Conservation (phyloP, 2,329 filamentous ascomycete species). For the Sarocladium oryzae region DNA sequence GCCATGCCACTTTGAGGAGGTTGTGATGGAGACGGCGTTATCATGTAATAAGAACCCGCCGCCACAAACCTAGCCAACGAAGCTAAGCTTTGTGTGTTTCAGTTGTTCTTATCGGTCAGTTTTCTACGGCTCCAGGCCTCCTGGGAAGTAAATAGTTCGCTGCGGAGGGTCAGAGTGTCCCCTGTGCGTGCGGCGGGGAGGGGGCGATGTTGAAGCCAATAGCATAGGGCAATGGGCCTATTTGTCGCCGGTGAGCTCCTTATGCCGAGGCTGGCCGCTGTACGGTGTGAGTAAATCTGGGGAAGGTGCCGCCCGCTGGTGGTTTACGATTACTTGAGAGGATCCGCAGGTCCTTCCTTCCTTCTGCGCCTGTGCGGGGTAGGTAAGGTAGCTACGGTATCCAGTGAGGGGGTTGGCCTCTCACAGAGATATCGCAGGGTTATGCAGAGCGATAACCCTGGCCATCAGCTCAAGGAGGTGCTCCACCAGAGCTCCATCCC, state of each 20-base stretch:
- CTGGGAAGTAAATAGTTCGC: too few relatives aligned
- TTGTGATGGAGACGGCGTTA: neutral
- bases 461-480: too few relatives aligned
- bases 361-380: neutral
- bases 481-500: neutral
- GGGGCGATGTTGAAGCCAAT: too few relatives aligned
- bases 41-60: slow-evolving; percentile 4
- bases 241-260: neutral
- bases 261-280: slow-evolving; percentile 7
- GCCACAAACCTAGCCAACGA: too few relatives aligned
- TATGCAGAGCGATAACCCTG: neutral
- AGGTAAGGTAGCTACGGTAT: neutral
- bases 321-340: neutral
- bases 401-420: too few relatives aligned
- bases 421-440: neutral
- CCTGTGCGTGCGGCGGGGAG: too few relatives aligned
- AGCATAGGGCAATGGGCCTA: neutral
- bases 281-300: slow-evolving; percentile 1
- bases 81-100: neutral
- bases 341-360: neutral
- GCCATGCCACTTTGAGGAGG: slow-evolving; percentile 6
- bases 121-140: neutral
- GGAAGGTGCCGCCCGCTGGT: neutral
- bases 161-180: too few relatives aligned
- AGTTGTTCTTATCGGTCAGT: neutral